A percentile compares a stretch with the other conserved stretches of the same genome.
Evolutionary conservation across 1,284 basidiomycete species (phyloP).

Genomic region (Tylopilus sp.): DNA sequence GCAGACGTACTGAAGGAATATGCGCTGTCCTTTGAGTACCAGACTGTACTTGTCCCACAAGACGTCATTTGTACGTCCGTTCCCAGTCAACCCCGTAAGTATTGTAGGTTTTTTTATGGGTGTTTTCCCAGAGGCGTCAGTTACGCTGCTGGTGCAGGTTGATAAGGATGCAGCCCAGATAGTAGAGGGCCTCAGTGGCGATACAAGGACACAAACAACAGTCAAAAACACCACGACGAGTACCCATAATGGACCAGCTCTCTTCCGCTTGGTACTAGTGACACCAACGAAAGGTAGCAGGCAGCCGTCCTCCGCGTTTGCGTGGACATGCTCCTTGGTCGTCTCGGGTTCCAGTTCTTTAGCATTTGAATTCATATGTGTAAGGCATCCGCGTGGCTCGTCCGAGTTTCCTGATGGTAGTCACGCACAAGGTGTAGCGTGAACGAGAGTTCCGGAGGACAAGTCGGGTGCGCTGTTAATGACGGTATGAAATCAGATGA

Average conservation of each 20-base stretch:
- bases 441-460: background rate
- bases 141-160: background rate
- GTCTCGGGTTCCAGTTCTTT: background rate
- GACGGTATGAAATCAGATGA: background rate
- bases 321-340: conserved; percentile 1
- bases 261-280: conserved; percentile 5
- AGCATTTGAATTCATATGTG: conserved; percentile 6
- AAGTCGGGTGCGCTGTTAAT: background rate
- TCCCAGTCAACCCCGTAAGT: conserved; percentile 21
- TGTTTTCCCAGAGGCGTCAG: background rate
- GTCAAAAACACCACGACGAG: conserved; percentile 16
- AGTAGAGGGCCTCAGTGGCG: conserved; percentile 3
- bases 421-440: background rate
- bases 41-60: conserved; percentile 33
- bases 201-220: conserved; percentile 21
- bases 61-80: conserved; percentile 32
- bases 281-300: background rate
- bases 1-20: conserved; percentile 31
- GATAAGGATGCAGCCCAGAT: conserved; percentile 1
- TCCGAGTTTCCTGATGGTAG: background rate
- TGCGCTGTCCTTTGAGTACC: conserved; percentile 32
- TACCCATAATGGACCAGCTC: conserved; percentile 13
- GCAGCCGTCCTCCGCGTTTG: background rate
- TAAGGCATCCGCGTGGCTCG: background rate
- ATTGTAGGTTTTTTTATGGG: background rate